These are phyloP conservation scores for Inonotus obliquus DNA, from an alignment of 1,284 basidiomycete genomes.

Conservation along the genomic window DNA sequence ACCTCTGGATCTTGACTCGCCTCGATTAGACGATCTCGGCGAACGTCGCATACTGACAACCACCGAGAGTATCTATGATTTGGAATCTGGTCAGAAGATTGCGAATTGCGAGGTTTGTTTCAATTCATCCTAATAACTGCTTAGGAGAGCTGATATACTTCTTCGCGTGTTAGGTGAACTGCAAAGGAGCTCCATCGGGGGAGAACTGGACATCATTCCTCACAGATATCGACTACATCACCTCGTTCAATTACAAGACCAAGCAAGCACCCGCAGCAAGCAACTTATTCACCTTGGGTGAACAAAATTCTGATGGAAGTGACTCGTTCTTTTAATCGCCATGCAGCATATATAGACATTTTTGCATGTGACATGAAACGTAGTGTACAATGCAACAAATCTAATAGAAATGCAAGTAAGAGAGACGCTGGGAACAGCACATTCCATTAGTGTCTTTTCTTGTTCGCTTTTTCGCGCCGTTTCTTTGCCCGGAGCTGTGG, in stretches of 20 bases:
- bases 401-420: conserved; percentile 11
- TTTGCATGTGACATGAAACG: conserved; percentile 9
- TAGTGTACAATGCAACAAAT: conserved; percentile 16
- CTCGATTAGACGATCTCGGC: neutral
- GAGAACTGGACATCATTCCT: conserved; percentile 51
- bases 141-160: neutral
- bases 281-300: neutral
- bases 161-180: neutral
- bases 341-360: neutral
- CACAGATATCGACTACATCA: conserved; percentile 44
- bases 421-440: conserved; percentile 13
- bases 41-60: conserved; percentile 21
- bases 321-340: neutral
- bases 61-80: conserved; percentile 46
- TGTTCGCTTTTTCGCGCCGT: conserved; percentile 59
- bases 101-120: conserved; percentile 50
- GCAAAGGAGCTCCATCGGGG: conserved; percentile 33
- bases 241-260: conserved; percentile 26
- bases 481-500: conserved; percentile 65
- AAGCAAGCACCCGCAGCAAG: conserved; percentile 3
- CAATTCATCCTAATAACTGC: neutral
- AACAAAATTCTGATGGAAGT: neutral
- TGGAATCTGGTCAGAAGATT: conserved; percentile 50
- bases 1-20: conserved; percentile 6
- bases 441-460: conserved; percentile 40